Base-by-base conservation (phyloP, 2,329 filamentous ascomycete species). In the Penicillium sumatraense region DNA sequence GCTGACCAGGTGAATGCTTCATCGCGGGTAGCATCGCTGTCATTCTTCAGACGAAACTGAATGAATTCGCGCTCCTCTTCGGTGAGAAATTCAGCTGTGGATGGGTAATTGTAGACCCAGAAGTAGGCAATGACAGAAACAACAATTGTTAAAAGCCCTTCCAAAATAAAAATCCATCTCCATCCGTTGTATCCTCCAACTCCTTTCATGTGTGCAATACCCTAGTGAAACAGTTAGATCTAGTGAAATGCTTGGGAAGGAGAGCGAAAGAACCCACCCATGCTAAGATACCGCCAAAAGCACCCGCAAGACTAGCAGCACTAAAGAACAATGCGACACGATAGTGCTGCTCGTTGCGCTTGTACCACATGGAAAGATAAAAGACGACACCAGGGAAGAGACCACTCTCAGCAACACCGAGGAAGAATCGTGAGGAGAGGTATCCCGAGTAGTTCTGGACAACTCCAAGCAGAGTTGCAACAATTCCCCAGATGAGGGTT, bases 141-240 rank as follows among this genome's bases (percentile, higher is more conserved):
- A 24, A 88, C 84, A 1, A 91, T 86, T 1, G 87, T 89, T 48
- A 91, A 75, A 2, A 89, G 83, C 3, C 89, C 89, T 49, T 91
- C 85, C 78, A 89, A 75, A 53, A 88, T 81, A 68, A 89, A 89
- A 3, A 89, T 80, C 75, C 86, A 89, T 57, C 84, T 78, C 86
- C 86, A 89, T 31, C 75, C 80, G 21, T 72, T 74, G 38, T 85
- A 72, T 0, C 79, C 79, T 3, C 72, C 77, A 11, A 79, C 72
- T 1, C 78, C 77, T 54, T 76, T 69, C 62, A 82, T 75, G 48
- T 79, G 75, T 2, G 74, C 77, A 44, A 84, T 82, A 2, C 75
- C 81, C 70, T 72, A 3, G 27, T 2, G 16, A 68, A 75, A 16
- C 60, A 50, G 8, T 44, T 35, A 52, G 18, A n/a, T n/a, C n/a